Percentiles rank a stretch among this genome's conserved stretches.
These are phyloP conservation scores for Annulohypoxylon maeteangense DNA, from an alignment of 495 filamentous ascomycete species.

Conservation along the genomic window DNA sequence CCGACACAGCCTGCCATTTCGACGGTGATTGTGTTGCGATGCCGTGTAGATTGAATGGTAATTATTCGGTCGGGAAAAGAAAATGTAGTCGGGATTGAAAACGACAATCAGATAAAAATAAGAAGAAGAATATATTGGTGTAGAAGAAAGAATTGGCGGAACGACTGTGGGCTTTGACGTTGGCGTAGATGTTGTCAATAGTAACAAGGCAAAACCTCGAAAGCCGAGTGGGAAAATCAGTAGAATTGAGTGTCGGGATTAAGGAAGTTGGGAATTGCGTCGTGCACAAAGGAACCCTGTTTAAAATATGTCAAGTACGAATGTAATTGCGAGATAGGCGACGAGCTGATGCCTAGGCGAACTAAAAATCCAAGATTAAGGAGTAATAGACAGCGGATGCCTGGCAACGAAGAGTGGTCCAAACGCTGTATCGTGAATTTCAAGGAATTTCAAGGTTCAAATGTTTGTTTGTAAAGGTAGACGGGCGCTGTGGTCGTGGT, in stretches of 20 bases:
- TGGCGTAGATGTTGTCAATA: not conserved
- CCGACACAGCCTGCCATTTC: slow-evolving; percentile 39
- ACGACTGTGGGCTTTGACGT: not conserved
- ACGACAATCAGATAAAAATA: not conserved
- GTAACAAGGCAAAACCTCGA: not conserved
- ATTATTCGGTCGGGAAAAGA: not conserved
- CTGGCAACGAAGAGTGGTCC: not conserved
- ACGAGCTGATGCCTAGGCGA: not conserved
- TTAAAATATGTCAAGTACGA: not conserved
- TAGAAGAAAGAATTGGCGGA: not conserved
- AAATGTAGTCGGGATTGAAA: not conserved
- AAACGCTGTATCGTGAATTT: not conserved
- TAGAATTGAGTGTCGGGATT: not conserved
- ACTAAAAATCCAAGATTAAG: not conserved
- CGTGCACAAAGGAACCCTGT: slow-evolving; percentile 11
- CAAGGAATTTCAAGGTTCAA: no score
- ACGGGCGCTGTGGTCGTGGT: not conserved
- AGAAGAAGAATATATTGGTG: not conserved
- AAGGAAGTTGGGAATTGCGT: not conserved
- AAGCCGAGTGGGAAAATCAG: not conserved
- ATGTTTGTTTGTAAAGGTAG: not conserved
- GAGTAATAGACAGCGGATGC: not conserved
- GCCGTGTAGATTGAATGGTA: not conserved
- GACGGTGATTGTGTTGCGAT: not conserved
- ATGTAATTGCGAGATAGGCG: not conserved